phyloP scores from a whole-genome alignment of 495 filamentous ascomycete species.

The Cercophora scortea region DNA sequence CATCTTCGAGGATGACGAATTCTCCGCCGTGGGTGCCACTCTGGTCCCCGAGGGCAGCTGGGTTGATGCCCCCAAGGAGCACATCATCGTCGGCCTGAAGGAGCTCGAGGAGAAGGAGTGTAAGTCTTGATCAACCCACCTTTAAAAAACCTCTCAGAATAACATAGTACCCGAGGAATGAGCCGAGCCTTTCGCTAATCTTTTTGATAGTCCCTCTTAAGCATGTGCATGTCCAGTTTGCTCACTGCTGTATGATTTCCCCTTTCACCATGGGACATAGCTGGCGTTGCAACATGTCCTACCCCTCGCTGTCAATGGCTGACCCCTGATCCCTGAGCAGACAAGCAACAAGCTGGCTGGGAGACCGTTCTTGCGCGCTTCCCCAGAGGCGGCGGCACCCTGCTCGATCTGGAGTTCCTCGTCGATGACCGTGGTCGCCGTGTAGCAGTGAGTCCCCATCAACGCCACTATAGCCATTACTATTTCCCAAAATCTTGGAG shows the following conservation, averaged over 20 bases:
- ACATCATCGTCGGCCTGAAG: slow-evolving; percentile 89
- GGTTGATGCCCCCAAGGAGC: slow-evolving; percentile 63
- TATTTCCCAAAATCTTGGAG: slow-evolving; percentile 23
- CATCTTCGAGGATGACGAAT: slow-evolving; percentile 75
- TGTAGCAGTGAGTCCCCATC: slow-evolving; percentile 52
- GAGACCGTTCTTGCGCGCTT: slow-evolving; percentile 73
- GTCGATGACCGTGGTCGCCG: slow-evolving; percentile 68
- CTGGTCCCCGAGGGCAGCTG: slow-evolving; percentile 80
- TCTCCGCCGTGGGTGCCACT: slow-evolving; percentile 55
- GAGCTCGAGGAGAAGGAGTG: slow-evolving; percentile 83
- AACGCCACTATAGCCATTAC: slow-evolving; percentile 36
- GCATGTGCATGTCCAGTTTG: slow-evolving; percentile 83
- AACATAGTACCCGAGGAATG: too few species aligned
- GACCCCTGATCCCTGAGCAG: slow-evolving; percentile 38
- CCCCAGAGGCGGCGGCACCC: slow-evolving; percentile 69
- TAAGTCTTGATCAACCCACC: slow-evolving; percentile 18
- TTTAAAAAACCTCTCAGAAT: too few species aligned
- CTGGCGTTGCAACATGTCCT: neutral
- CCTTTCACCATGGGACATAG: neutral
- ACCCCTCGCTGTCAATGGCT: neutral
- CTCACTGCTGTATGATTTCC: slow-evolving; percentile 37
- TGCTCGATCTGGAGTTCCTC: slow-evolving; percentile 92
- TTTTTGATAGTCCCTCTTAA: slow-evolving; percentile 57
- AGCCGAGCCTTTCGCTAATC: neutral
- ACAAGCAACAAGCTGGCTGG: slow-evolving; percentile 87